Base-by-base conservation (phyloP, 306 rosid genomes). In the Vachellia pachyceras region DNA sequence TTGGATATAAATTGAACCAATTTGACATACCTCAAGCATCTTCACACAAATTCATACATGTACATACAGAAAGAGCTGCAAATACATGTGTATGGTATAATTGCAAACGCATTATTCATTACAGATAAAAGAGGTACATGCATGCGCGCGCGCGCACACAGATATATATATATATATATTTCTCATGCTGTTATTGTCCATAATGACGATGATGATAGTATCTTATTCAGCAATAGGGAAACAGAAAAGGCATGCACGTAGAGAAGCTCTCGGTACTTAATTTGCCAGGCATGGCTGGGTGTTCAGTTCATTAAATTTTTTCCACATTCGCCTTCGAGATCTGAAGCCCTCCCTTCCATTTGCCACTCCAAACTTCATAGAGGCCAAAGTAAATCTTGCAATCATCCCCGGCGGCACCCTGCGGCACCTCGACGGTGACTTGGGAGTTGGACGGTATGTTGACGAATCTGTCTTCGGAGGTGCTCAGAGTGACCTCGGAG, bases 341-440 rank as follows among this genome's bases (percentile, higher is more conserved):
- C 45, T 22, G 18, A 13, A 94, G 82, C 9, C 98, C 98, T 20
- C 98, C 97, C 78, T 94, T 94, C 97, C 98, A 94, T 84, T 85
- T 89, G 6, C 91, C 95, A 10, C 92, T 92, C 98, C 98, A 94
- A 22, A 94, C 97, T 86, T 94, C 98, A 70, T 94, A 94, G 58
- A 94, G 81, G 29, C 98, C 98, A 39, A 94, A 94, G 68, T 90
- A 70, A 67, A 94, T 87, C 5, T 3, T 12, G 0, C 0, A 2
- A n/a, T n/a, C n/a, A n/a, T n/a, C n/a, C 0, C 89, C 92, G 0
- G 0, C 0, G 0, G 15, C 0, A 0, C 0, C 0, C 0, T 0
- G 0, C 0, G 0, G 3, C 10, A 36, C 76, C 0, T 20, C 33
- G 33, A 54, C 4, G 10, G 0, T 0, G 36, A 87, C 39, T 0